Evolutionary conservation across 78 protist genomes (phyloP).

Genomic region (Dictyostelium intermedium): DNA sequence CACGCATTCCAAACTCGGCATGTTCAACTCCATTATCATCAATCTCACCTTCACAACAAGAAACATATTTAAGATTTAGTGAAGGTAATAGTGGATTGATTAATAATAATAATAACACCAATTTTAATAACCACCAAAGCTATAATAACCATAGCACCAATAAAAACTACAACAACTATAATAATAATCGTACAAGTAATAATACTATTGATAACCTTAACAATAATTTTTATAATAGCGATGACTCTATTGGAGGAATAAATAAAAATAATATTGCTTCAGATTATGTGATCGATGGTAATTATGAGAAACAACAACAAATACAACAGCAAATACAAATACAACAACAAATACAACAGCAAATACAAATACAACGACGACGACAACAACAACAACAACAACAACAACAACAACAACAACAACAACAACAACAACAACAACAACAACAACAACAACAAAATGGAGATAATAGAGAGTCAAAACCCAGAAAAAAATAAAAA

Average conservation of each 20-base stretch:
- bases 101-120: not conserved
- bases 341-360: no score
- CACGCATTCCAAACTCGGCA: not conserved
- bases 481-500: not conserved
- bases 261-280: not conserved
- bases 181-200: not conserved
- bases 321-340: no score
- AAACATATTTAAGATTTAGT: not conserved
- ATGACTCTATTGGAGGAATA: not conserved
- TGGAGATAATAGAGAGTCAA: not conserved
- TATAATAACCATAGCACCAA: not conserved
- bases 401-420: no score
- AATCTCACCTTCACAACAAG: not conserved
- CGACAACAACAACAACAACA: no score
- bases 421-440: no score
- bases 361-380: no score
- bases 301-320: not conserved
- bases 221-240: not conserved
- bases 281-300: not conserved
- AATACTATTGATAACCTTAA: not conserved
- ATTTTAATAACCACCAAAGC: not conserved
- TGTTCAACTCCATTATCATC: not conserved
- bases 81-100: not conserved
- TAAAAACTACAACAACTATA: not conserved
- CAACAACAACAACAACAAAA: not conserved